These are phyloP conservation scores for Phytophthora aleatoria DNA, from an alignment of 352 stramenopile species.

Conservation along the genomic window DNA sequence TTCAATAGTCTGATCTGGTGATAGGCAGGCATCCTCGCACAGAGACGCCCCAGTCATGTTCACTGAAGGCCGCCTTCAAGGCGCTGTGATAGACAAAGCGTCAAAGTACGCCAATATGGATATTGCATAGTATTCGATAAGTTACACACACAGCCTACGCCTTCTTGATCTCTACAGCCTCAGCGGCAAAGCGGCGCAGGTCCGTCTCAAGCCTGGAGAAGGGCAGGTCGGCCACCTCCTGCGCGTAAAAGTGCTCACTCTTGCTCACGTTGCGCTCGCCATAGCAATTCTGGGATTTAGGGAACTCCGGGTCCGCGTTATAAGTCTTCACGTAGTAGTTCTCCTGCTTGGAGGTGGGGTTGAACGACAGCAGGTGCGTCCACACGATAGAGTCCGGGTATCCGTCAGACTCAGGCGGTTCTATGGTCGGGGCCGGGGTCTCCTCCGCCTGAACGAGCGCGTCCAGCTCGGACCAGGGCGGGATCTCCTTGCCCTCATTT, in stretches of 20 bases:
- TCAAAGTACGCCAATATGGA: not conserved
- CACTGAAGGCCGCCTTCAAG: no score
- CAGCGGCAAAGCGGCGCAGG: conserved; percentile 30
- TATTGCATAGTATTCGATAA: conserved; percentile 14
- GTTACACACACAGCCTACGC: conserved; percentile 21
- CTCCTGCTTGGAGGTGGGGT: conserved; percentile 33
- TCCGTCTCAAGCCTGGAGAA: conserved; percentile 33
- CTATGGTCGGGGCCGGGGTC: conserved; percentile 29
- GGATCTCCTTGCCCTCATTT: conserved; percentile 28
- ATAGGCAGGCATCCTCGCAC: conserved; percentile 24
- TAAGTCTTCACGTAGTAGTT: conserved; percentile 68
- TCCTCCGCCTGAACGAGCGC: conserved; percentile 22
- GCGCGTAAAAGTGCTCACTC: conserved; percentile 31
- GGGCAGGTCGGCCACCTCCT: conserved; percentile 23
- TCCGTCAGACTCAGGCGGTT: conserved; percentile 32
- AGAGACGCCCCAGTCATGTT: not conserved
- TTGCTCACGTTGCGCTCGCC: conserved; percentile 44
- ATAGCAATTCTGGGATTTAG: conserved; percentile 67
- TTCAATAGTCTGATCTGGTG: not conserved
- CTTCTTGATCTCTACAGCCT: conserved; percentile 30
- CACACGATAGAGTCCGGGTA: conserved; percentile 61
- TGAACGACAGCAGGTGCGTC: conserved; percentile 76
- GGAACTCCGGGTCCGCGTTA: conserved; percentile 45
- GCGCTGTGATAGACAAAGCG: not conserved
- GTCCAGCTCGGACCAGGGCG: conserved; percentile 28